Percentiles rank a stretch among this genome's conserved stretches.
Evolutionary conservation across 129 eudicot genomes (phyloP).

Genomic region (Mikania micrantha): DNA sequence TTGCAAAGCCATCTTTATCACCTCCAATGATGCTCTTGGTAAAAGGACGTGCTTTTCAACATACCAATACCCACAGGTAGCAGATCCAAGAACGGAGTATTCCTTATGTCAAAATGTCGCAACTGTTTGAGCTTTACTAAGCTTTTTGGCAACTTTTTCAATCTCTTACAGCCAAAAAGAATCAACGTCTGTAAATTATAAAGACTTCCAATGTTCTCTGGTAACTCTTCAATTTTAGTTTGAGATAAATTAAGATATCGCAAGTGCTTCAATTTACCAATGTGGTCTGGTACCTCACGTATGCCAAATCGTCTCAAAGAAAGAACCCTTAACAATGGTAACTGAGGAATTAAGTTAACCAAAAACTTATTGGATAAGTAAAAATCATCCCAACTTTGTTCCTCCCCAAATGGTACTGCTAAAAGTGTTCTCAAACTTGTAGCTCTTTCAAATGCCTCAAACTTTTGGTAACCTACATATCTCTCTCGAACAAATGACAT

Average conservation of each 20-base stretch:
- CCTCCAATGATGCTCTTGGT: neutral
- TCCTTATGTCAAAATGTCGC: neutral
- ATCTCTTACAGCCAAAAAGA: neutral
- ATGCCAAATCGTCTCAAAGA: neutral
- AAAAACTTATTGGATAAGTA: neutral
- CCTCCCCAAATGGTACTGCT: neutral
- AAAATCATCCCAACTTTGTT: neutral
- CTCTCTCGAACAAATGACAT: neutral
- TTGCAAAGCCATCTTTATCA: neutral
- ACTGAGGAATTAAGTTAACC: neutral
- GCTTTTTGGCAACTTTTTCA: neutral
- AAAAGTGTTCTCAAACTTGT: neutral
- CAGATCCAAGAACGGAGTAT: neutral
- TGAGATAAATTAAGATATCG: constrained; percentile 20
- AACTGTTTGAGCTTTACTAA: neutral
- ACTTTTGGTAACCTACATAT: neutral
- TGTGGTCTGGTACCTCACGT: neutral
- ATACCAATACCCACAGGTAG: neutral
- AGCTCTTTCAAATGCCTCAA: neutral
- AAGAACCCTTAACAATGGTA: neutral
- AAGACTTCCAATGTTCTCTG: neutral
- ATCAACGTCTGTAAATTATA: neutral
- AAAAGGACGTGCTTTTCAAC: neutral
- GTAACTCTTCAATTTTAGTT: neutral
- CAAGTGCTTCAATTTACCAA: constrained; percentile 2